Evolutionary conservation across 768 basidiomycete species (phyloP), one percentile per base, ranked within the genome.

Genomic region (Podaxis rugospora): DNA sequence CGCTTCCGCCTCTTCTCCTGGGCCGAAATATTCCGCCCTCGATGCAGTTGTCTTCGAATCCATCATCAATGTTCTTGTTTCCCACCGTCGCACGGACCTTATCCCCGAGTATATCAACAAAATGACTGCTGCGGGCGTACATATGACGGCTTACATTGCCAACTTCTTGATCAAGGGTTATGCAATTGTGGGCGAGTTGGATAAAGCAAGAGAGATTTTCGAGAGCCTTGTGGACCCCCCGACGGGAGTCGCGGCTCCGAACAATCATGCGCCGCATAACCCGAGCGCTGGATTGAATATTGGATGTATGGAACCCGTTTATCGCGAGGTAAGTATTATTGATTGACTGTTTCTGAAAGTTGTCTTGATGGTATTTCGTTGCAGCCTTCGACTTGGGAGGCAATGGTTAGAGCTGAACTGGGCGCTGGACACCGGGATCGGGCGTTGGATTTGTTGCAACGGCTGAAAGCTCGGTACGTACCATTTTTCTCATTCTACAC

Each of bases 111-210:
- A 92, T 69, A 71, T 89, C 37, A 70, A 75, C 35, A 83, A 84
- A 60, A 85, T 98, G 77, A 75, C 74, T 23, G 66, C 73, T 1
- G 77, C 81, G 5, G 85, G 85, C 35, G 84, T 95, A 6, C 89
- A 90, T 67, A 89, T 94, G 85, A 98, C 95, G 1, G 95, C 96
- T 5, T 99, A 99, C 73, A 91, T 98, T 65, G 90, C 89, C 27
- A 98, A 98, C 76, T 79, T 88, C 59, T 75, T 93, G 67, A 91
- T 94, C 75, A 83, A 85, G 69, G 87, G 86, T 0, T 86, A 80
- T 63, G 79, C 95, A 0, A 82, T 86, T 27, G 80, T 79, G 1
- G 88, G 88, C 16, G 78, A 89, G 44, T 77, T 98, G 57, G 86
- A 84, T 14, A 77, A 83, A 57, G 88, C 96, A 1, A 80, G 95